phyloP scores from a whole-genome alignment of 768 basidiomycete species.

The Mycena metata region DNA sequence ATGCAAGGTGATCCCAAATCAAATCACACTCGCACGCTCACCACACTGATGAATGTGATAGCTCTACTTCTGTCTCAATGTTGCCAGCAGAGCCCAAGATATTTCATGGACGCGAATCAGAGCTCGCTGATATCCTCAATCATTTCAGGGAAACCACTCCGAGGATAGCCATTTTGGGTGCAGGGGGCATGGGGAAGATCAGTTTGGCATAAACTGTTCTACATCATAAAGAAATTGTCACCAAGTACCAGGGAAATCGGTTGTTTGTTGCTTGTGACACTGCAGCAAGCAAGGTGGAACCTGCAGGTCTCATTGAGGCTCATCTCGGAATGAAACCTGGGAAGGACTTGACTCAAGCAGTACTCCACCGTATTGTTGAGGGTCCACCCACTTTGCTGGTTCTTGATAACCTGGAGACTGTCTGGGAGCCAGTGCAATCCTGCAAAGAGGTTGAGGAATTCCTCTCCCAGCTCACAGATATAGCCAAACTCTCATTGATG shows the following conservation, averaged over 20 bases:
- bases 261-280: conserved; percentile 13
- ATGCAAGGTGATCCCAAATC: too few relatives aligned
- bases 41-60: background rate
- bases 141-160: background rate
- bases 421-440: background rate
- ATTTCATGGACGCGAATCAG: conserved; percentile 10
- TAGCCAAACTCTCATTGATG: background rate
- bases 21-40: too few relatives aligned
- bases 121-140: background rate
- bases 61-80: conserved; percentile 8
- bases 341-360: background rate
- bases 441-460: conserved; percentile 5
- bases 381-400: background rate
- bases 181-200: conserved; percentile 12
- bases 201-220: background rate
- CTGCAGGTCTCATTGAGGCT: background rate
- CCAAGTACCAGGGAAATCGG: background rate
- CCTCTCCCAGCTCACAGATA: background rate
- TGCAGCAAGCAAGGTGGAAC: background rate
- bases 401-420: conserved; percentile 16
- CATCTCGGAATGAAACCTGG: background rate
- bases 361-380: background rate
- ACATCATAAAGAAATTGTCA: background rate
- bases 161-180: conserved; percentile 12
- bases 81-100: conserved; percentile 8